These are phyloP conservation scores for Tetraselmis chui DNA, from an alignment of 139 green algal genomes.

Conservation along the genomic window DNA sequence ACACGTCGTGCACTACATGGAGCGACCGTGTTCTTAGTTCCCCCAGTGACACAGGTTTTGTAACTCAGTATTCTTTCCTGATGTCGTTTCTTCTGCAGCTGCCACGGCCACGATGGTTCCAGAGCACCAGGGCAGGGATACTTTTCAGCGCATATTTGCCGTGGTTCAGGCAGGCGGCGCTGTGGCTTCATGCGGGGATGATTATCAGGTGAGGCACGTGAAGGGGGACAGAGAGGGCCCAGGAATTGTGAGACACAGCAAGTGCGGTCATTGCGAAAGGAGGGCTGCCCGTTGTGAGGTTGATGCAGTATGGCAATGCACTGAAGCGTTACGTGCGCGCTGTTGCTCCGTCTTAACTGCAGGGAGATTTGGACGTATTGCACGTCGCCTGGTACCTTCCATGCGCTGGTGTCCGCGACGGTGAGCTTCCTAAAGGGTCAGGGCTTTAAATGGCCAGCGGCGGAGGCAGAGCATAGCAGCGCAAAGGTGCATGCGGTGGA, in stretches of 20 bases:
- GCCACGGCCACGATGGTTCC: not conserved
- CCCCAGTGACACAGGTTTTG: too few species aligned
- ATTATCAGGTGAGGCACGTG: not conserved
- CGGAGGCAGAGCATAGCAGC: not conserved
- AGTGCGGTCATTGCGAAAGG: too few species aligned
- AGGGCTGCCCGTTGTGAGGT: too few species aligned
- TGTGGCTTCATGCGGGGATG: not conserved
- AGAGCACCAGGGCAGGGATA: not conserved
- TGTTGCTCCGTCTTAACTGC: too few species aligned
- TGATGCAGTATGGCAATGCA: too few species aligned
- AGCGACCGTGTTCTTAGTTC: too few species aligned
- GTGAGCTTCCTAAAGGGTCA: constrained; percentile 24
- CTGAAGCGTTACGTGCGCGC: too few species aligned
- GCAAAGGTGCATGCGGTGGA: not conserved
- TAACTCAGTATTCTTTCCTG: too few species aligned
- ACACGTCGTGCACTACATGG: too few species aligned
- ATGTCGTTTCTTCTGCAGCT: not conserved
- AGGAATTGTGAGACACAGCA: too few species aligned
- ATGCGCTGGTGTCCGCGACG: constrained; percentile 32
- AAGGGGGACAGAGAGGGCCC: too few species aligned
- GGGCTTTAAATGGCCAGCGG: constrained; percentile 30
- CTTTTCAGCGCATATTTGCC: not conserved
- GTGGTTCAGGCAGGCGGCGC: not conserved
- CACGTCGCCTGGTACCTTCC: constrained; percentile 55
- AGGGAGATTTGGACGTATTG: constrained; percentile 67